Conservation (phyloP, 208 protist species). For the Kentomonas sorsogonicus region DNA sequence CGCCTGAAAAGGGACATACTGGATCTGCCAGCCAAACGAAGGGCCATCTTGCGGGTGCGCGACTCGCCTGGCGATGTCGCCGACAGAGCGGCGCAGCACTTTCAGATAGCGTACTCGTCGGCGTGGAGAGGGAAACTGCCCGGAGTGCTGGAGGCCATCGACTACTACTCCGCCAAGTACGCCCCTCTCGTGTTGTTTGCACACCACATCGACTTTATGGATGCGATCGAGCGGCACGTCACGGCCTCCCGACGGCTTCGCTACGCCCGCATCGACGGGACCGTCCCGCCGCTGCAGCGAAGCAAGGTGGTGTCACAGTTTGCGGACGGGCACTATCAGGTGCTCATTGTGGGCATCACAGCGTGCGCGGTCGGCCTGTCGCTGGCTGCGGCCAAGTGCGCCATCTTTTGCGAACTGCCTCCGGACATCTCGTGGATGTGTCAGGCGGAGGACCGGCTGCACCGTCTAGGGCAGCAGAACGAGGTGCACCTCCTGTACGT, state of each 20-base stretch:
- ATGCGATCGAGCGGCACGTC: slow-evolving; percentile 27
- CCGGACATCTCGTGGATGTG: slow-evolving; percentile 71
- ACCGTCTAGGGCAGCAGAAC: slow-evolving; percentile 54
- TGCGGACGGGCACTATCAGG: slow-evolving; percentile 23
- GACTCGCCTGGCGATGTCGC: neutral
- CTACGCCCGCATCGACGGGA: slow-evolving; percentile 62
- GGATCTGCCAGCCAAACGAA: slow-evolving; percentile 64
- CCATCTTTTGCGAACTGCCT: slow-evolving; percentile 81
- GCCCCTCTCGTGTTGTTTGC: slow-evolving; percentile 64
- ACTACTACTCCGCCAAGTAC: slow-evolving; percentile 50
- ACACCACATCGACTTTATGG: slow-evolving; percentile 67
- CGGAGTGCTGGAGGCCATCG: slow-evolving; percentile 58
- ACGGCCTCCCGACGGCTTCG: slow-evolving; percentile 16
- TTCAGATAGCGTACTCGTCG: slow-evolving; percentile 55
- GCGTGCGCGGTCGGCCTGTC: slow-evolving; percentile 74
- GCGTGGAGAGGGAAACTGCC: slow-evolving; percentile 47
- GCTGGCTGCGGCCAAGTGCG: slow-evolving; percentile 52
- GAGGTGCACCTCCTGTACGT: slow-evolving; percentile 62
- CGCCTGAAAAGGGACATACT: slow-evolving; percentile 67
- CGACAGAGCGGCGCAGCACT: slow-evolving; percentile 9
- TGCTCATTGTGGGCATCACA: slow-evolving; percentile 72
- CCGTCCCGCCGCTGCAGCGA: slow-evolving; percentile 31
- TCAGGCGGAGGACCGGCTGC: slow-evolving; percentile 81
- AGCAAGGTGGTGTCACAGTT: slow-evolving; percentile 32
- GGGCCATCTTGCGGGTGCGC: slow-evolving; percentile 54